These are phyloP conservation scores for Waitea zeae DNA, from an alignment of 1,284 basidiomycete genomes.

Conservation along the genomic window DNA sequence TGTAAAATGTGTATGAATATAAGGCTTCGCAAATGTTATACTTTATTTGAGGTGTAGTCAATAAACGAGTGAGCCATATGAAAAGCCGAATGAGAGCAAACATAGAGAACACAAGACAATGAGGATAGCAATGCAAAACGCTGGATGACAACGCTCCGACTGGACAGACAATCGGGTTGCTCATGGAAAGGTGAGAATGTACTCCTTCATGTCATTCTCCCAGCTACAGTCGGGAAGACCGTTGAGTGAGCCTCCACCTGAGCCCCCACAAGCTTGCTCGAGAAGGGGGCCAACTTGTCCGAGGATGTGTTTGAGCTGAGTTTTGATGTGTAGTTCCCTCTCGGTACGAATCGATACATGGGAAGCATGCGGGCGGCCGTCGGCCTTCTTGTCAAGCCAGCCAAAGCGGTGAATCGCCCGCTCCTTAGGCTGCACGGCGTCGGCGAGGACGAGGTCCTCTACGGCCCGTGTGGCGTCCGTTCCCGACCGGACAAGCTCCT, in stretches of 20 bases:
- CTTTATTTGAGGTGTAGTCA: too few species aligned
- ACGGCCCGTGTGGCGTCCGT: constrained; percentile 23
- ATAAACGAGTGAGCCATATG: too few species aligned
- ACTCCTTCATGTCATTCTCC: constrained; percentile 40
- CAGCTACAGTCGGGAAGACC: constrained; percentile 35
- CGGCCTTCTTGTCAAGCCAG: neutral
- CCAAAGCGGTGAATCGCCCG: constrained; percentile 3
- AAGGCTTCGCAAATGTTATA: too few species aligned
- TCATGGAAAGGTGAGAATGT: constrained; percentile 47
- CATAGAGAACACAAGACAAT: too few species aligned
- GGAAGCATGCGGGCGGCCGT: constrained; percentile 2
- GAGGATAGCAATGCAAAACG: too few species aligned
- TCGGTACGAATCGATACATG: constrained; percentile 5
- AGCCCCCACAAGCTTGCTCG: constrained; percentile 27
- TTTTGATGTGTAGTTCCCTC: constrained; percentile 12
- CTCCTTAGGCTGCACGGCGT: constrained; percentile 7
- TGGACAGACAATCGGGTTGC: neutral
- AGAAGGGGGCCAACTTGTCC: constrained; percentile 16
- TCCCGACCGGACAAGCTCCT: constrained; percentile 17
- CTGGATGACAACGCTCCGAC: too few species aligned
- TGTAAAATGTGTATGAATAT: too few species aligned
- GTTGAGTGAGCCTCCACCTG: constrained; percentile 16
- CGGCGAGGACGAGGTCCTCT: constrained; percentile 18
- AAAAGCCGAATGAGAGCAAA: too few species aligned
- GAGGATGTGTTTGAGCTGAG: constrained; percentile 16